Conservation (phyloP, 2,329 filamentous ascomycete genomes). For the Penicillium sp. region DNA sequence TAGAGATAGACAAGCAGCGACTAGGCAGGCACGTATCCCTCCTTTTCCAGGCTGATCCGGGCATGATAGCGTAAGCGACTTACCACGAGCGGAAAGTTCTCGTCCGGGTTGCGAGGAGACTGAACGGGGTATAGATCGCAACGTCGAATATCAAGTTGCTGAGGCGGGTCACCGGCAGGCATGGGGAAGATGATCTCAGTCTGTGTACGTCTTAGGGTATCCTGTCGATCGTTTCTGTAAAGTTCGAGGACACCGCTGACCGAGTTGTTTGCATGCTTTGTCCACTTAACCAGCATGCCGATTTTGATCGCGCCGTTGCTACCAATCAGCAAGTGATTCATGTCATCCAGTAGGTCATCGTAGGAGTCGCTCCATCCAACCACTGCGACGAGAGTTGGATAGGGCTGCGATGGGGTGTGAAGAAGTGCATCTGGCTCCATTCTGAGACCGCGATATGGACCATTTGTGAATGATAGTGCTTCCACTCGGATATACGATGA, state of each 20-base stretch:
- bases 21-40: no score
- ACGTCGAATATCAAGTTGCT: not conserved
- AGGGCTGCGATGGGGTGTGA: not conserved
- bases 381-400: not conserved
- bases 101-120: no score
- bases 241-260: not conserved
- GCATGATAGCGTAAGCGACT: no score
- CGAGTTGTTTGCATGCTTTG: not conserved
- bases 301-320: conserved; percentile 3
- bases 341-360: not conserved
- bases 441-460: not conserved
- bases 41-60: no score
- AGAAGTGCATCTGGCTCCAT: not conserved
- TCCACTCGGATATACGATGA: not conserved
- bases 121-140: no score
- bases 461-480: not conserved
- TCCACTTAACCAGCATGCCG: conserved; percentile 1
- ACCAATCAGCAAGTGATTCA: conserved; percentile 1
- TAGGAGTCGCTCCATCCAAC: not conserved
- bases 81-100: no score
- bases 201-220: not conserved
- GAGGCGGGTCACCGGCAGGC: not conserved
- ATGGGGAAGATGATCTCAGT: conserved; percentile 1
- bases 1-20: no score
- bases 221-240: not conserved